These are phyloP conservation scores for Acer negundo DNA, from an alignment of 345 rosid species.

Conservation along the genomic window DNA sequence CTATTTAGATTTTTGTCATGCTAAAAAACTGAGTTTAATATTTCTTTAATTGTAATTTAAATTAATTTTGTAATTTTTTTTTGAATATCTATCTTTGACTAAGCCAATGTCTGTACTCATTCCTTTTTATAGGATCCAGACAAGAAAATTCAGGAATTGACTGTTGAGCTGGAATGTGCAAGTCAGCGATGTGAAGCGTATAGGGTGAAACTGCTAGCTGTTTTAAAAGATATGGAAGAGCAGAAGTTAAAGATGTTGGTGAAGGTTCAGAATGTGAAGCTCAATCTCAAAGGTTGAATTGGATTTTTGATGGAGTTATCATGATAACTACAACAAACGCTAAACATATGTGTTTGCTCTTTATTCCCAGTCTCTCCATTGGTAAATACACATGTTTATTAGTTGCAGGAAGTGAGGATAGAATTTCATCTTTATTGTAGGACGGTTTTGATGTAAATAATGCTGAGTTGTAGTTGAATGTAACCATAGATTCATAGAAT, in stretches of 20 bases:
- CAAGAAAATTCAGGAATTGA: constrained; percentile 31
- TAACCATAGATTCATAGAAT: not conserved
- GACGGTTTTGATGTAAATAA: constrained; percentile 6
- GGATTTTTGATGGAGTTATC: not conserved
- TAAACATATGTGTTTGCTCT: constrained; percentile 1
- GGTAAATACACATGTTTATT: not conserved
- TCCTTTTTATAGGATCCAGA: constrained; percentile 25
- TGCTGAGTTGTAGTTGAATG: not conserved
- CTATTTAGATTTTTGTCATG: no score
- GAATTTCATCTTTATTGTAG: not conserved
- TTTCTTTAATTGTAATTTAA: no score
- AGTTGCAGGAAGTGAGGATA: not conserved
- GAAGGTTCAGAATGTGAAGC: constrained; percentile 32
- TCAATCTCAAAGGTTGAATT: constrained; percentile 22
- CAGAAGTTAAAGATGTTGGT: constrained; percentile 34
- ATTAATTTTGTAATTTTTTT: no score
- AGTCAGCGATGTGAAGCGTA: constrained; percentile 30
- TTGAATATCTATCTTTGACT: not conserved
- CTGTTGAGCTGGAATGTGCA: constrained; percentile 26
- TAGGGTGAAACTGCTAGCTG: constrained; percentile 21
- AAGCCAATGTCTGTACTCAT: not conserved
- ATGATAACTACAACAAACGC: no score
- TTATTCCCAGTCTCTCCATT: not conserved
- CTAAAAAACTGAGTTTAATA: no score
- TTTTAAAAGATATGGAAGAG: constrained; percentile 34